Conservation (phyloP, 139 green algal species). For the Monoraphidium neglectum region DNA sequence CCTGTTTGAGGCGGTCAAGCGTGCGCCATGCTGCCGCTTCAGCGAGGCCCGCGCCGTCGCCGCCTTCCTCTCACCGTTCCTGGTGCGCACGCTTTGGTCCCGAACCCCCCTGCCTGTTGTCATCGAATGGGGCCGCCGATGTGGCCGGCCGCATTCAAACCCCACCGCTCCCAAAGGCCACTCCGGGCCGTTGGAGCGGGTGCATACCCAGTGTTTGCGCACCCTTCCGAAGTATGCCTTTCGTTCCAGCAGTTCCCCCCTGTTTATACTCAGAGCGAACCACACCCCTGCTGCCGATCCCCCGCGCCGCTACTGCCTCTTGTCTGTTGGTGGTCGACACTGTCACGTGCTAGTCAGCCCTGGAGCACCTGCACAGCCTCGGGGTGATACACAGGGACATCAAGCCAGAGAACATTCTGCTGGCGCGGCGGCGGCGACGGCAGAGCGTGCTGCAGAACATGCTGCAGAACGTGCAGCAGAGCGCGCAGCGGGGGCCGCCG, state of each 20-base stretch:
- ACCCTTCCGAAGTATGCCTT: too few species aligned
- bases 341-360: not conserved
- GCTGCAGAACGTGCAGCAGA: too few species aligned
- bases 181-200: not conserved
- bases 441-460: too few species aligned
- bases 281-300: too few species aligned
- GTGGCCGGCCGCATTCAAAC: not conserved
- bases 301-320: too few species aligned
- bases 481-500: too few species aligned
- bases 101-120: not conserved
- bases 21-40: not conserved
- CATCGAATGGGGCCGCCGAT: not conserved
- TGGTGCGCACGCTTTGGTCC: slow-evolving; percentile 4
- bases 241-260: too few species aligned
- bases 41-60: not conserved
- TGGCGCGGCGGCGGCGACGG: too few species aligned
- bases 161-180: not conserved
- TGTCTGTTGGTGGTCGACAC: not conserved
- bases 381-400: slow-evolving; percentile 54
- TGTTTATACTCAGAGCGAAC: too few species aligned
- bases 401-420: slow-evolving; percentile 19
- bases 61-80: slow-evolving; percentile 5
- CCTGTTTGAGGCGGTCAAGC: slow-evolving; percentile 77
- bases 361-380: slow-evolving; percentile 19
- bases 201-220: too few species aligned